phyloP scores from a whole-genome alignment of 495 filamentous ascomycete species.

The Sordaria brevicollis region DNA sequence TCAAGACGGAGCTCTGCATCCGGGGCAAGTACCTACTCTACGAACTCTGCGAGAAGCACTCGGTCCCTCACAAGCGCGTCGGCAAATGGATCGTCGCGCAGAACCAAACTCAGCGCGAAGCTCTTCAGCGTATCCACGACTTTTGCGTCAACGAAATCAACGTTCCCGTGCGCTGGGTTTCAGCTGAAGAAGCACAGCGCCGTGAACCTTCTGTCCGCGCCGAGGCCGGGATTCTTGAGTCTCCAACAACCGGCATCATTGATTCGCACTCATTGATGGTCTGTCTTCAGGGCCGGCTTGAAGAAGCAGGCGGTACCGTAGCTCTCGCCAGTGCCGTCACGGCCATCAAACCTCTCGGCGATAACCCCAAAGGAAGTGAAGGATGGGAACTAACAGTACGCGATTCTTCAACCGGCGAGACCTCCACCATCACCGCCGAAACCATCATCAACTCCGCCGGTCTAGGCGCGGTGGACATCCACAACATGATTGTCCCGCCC shows the following conservation, averaged over 20 bases:
- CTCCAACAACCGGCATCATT: constrained; percentile 77
- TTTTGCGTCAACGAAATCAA: constrained; percentile 50
- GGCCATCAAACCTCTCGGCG: constrained; percentile 46
- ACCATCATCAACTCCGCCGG: constrained; percentile 82
- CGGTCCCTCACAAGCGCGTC: constrained; percentile 60
- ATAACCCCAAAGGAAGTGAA: constrained; percentile 39
- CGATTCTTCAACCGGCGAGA: constrained; percentile 31
- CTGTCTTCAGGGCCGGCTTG: constrained; percentile 60
- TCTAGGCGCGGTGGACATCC: constrained; percentile 61
- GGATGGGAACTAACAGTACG: constrained; percentile 37
- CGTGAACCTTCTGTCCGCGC: constrained; percentile 72
- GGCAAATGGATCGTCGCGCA: constrained; percentile 98
- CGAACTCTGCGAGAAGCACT: constrained; percentile 53
- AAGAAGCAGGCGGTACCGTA: constrained; percentile 63
- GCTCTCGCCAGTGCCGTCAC: constrained; percentile 57
- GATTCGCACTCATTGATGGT: constrained; percentile 82
- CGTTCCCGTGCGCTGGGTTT: constrained; percentile 66
- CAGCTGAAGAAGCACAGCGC: constrained; percentile 43
- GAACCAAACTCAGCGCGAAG: constrained; percentile 53
- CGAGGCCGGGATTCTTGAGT: constrained; percentile 65
- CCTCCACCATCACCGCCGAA: constrained; percentile 55
- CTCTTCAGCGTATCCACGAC: constrained; percentile 53
- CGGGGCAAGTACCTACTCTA: constrained; percentile 68
- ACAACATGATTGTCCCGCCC: constrained; percentile 68
- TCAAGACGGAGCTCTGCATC: constrained; percentile 82